Evolutionary conservation across 2,329 filamentous ascomycete species (phyloP), one percentile per base, ranked within the genome.

Genomic region (Penicillium frequentans): DNA sequence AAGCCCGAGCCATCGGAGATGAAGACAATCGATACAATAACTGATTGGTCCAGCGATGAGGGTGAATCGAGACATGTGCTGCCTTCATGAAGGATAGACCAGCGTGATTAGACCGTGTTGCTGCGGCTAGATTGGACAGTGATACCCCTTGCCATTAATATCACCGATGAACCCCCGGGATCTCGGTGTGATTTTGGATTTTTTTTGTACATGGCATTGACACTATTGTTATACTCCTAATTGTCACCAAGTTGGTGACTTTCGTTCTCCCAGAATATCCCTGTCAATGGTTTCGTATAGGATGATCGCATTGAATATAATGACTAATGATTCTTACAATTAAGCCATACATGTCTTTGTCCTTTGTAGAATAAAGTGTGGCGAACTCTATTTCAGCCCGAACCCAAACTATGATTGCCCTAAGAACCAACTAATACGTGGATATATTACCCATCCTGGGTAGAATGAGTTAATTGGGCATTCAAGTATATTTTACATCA

Each of bases 1-100:
- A 90, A 89, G 75, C 87, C 87, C 2, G 73, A 75, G 37, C 69
- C 69, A 2, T 61, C 59, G n/a, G 43, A 42, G 23, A 29, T 8
- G 9, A 26, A 29, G 9, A 16, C 13, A 19, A 8, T 37, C 1
- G 33, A 50, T 42, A 42, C 13, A 5, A 21, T 9, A 16, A 42
- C 11, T 13, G 48, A 50, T 24, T 50, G 21, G 33, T 35, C 37
- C 21, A 42, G 48, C 24, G 47, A 49, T 13, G 33, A 39, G 23
- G 9, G 5, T 14, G 48, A 50, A 21, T 23, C 23, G 24, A 50
- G 21, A 27, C 35, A 39, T 50, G 24, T 16, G 10, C 1, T 48
- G 19, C n/a, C n/a, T 33, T 31, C 16, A 23, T 14, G 26, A 7
- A 26, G 11, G 27, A 33, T 33, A 29, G 16, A 27, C 45, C 39